Evolutionary conservation across 129 eudicot genomes (phyloP).

Genomic region (Helichrysum umbraculigerum): DNA sequence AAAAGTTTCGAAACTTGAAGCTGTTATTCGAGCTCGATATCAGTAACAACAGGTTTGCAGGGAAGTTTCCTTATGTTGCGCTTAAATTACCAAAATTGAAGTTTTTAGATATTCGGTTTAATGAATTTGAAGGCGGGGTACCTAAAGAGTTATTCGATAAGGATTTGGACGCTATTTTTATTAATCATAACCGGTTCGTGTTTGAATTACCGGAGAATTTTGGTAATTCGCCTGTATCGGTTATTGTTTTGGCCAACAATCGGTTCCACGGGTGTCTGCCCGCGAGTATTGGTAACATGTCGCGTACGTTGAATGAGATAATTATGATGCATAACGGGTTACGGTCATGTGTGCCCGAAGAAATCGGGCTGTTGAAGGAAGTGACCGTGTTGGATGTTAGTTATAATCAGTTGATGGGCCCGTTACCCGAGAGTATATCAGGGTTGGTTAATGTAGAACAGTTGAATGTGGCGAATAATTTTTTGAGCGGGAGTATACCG

Average conservation of each 20-base stretch:
- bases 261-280: slow-evolving; percentile 78
- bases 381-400: slow-evolving; percentile 84
- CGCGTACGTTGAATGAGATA: slow-evolving; percentile 63
- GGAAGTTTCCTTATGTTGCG: slow-evolving; percentile 74
- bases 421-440: slow-evolving; percentile 61
- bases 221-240: slow-evolving; percentile 93
- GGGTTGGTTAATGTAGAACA: slow-evolving; percentile 74
- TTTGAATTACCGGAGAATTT: slow-evolving; percentile 78
- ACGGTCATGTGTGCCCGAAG: slow-evolving; percentile 65
- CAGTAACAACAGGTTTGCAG: slow-evolving; percentile 91
- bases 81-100: slow-evolving; percentile 52
- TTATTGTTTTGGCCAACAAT: slow-evolving; percentile 70
- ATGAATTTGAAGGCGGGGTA: slow-evolving; percentile 81
- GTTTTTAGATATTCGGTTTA: slow-evolving; percentile 68
- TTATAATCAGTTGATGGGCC: slow-evolving; percentile 61
- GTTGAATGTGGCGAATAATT: slow-evolving; percentile 77
- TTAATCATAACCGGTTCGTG: slow-evolving; percentile 64
- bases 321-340: slow-evolving; percentile 68
- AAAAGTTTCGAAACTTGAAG: slow-evolving; percentile 50
- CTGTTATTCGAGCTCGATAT: slow-evolving; percentile 67
- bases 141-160: slow-evolving; percentile 66
- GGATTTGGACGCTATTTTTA: slow-evolving; percentile 68
- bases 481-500: slow-evolving; percentile 60
- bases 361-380: slow-evolving; percentile 57
- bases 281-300: slow-evolving; percentile 79